phyloP scores from a whole-genome alignment of 331 rosid genomes.

The Cydonia oblonga region DNA sequence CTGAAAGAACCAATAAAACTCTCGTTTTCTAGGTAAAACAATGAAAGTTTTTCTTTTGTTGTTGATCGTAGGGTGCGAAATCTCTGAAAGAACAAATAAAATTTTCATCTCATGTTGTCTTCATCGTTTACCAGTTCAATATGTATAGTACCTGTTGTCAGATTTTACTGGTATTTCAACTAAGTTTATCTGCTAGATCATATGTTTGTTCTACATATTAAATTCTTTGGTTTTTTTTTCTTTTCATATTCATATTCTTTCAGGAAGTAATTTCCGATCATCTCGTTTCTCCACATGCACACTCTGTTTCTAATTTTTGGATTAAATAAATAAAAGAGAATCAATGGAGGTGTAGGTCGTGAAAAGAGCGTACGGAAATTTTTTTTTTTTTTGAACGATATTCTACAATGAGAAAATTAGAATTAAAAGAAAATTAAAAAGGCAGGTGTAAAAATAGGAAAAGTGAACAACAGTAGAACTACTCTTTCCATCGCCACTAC shows the following conservation, averaged over 20 bases:
- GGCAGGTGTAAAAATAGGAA: not conserved
- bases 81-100: slow-evolving; percentile 12
- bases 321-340: too few species aligned
- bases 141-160: not conserved
- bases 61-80: slow-evolving; percentile 19
- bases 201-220: not conserved
- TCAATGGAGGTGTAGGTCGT: too few species aligned
- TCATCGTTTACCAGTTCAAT: not conserved
- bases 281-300: too few species aligned
- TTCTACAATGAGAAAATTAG: not conserved
- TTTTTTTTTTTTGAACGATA: not conserved
- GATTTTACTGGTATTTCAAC: not conserved
- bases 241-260: not conserved
- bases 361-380: not conserved
- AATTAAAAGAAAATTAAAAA: not conserved
- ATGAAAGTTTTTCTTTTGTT: not conserved
- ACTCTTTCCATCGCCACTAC: not conserved
- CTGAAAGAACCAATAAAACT: slow-evolving; percentile 8
- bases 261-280: too few species aligned
- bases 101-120: not conserved
- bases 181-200: not conserved
- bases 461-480: not conserved
- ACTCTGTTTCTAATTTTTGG: too few species aligned
- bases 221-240: not conserved
- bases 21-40: too few species aligned